A percentile compares a stretch with the other conserved stretches of the same genome.
phyloP scores from a whole-genome alignment of 805 yeast genomes.

The Hanseniaspora singularis region DNA sequence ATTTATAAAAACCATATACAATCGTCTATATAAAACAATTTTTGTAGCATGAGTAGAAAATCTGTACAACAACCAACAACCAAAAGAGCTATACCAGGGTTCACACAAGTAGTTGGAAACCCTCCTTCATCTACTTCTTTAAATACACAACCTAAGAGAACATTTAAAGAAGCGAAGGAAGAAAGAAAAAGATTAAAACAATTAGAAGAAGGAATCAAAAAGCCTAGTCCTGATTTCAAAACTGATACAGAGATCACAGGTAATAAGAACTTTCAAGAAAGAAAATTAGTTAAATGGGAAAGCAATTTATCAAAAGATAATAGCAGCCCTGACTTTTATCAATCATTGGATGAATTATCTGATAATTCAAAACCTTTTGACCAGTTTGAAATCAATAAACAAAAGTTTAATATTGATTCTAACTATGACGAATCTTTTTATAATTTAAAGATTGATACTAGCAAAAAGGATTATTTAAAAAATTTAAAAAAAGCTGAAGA shows the following conservation, averaged over 20 bases:
- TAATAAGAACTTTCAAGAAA: slow-evolving; percentile 37
- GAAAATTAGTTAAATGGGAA: slow-evolving; percentile 71
- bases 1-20: background rate
- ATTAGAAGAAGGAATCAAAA: background rate
- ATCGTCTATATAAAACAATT: background rate
- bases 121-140: slow-evolving; percentile 4
- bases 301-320: slow-evolving; percentile 29
- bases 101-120: background rate
- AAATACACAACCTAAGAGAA: slow-evolving; percentile 6
- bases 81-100: slow-evolving; percentile 6
- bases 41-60: background rate
- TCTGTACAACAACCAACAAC: background rate
- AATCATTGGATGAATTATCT: slow-evolving; percentile 31
- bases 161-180: slow-evolving; percentile 10
- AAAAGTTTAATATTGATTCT: slow-evolving; percentile 77
- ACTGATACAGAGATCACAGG: slow-evolving; percentile 81
- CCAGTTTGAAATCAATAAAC: slow-evolving; percentile 84
- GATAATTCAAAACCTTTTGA: slow-evolving; percentile 50
- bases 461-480: slow-evolving; percentile 60
- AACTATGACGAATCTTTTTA: slow-evolving; percentile 73
- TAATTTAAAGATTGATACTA: slow-evolving; percentile 62
- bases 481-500: slow-evolving; percentile 60
- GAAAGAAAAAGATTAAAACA: slow-evolving; percentile 10
- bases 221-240: slow-evolving; percentile 36
- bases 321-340: slow-evolving; percentile 19